Evolutionary conservation across 1,284 basidiomycete genomes (phyloP).

Genomic region (Cronartium quercuum): DNA sequence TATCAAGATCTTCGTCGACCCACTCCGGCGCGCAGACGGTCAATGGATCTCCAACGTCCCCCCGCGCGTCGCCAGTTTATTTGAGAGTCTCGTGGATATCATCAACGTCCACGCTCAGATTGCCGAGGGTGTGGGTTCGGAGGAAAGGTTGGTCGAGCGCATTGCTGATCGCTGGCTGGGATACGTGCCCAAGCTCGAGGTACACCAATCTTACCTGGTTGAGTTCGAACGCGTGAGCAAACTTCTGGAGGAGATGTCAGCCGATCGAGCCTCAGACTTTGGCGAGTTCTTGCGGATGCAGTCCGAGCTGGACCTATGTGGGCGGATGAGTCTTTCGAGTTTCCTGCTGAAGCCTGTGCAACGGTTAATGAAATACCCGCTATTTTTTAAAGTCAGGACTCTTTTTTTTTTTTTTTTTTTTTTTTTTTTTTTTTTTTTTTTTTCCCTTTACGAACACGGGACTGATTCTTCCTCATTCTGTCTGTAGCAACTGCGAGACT

Average conservation of each 20-base stretch:
- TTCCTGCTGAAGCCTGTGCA: constrained; percentile 70
- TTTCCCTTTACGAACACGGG: neutral
- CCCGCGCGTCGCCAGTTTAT: constrained; percentile 59
- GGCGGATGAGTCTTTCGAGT: constrained; percentile 60
- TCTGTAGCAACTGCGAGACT: constrained; percentile 58
- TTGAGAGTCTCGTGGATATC: constrained; percentile 80
- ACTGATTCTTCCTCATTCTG: neutral
- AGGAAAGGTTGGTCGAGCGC: constrained; percentile 75
- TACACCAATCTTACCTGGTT: neutral
- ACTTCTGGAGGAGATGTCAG: constrained; percentile 53
- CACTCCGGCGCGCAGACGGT: constrained; percentile 62
- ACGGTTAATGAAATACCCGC: constrained; percentile 64
- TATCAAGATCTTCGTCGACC: constrained; percentile 64
- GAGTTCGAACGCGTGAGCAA: neutral
- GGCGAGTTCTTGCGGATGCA: constrained; percentile 76
- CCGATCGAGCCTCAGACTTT: constrained; percentile 61
- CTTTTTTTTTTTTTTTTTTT: neutral
- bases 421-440: neutral
- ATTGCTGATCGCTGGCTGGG: constrained; percentile 58
- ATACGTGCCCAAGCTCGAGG: neutral
- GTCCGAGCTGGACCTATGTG: constrained; percentile 56
- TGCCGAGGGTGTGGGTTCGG: constrained; percentile 60
- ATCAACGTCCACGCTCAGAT: constrained; percentile 51
- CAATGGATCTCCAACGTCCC: constrained; percentile 73
- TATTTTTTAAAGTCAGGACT: constrained; percentile 64